phyloP scores from a whole-genome alignment of 768 basidiomycete species.

The Exsudoporus frostii region DNA sequence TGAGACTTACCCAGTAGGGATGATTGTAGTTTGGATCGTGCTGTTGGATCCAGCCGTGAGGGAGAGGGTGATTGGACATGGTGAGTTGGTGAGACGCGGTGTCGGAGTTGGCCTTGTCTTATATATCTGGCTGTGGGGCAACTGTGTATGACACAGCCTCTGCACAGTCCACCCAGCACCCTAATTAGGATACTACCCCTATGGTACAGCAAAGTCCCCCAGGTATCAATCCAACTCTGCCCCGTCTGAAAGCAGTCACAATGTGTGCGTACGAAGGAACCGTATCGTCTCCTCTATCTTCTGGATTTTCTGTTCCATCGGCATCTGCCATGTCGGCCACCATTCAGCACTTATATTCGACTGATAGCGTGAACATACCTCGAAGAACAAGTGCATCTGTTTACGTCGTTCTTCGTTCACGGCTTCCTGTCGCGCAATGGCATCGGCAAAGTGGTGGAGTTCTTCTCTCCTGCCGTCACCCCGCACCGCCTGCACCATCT shows the following conservation, averaged over 20 bases:
- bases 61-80: conserved; percentile 40
- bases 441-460: conserved; percentile 42
- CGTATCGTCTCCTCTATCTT: conserved; percentile 50
- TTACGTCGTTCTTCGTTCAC: conserved; percentile 38
- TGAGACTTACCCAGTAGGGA: conserved; percentile 46
- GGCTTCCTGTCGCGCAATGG: conserved; percentile 39
- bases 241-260: background rate
- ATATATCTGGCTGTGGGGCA: conserved; percentile 11
- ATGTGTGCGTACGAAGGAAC: conserved; percentile 29
- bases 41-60: conserved; percentile 56
- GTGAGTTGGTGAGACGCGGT: background rate
- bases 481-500: background rate
- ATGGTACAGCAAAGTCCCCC: background rate
- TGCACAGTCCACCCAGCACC: background rate
- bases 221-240: background rate
- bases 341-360: background rate
- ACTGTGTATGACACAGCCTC: conserved; percentile 5
- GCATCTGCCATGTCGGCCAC: conserved; percentile 39
- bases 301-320: conserved; percentile 50
- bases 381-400: conserved; percentile 50
- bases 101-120: background rate
- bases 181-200: background rate
- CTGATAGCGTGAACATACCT: conserved; percentile 33
- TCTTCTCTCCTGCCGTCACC: conserved; percentile 11
- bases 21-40: conserved; percentile 41